phyloP scores from a whole-genome alignment of 108 stramenopile species.

The Pseudonitzschia multiseries region DNA sequence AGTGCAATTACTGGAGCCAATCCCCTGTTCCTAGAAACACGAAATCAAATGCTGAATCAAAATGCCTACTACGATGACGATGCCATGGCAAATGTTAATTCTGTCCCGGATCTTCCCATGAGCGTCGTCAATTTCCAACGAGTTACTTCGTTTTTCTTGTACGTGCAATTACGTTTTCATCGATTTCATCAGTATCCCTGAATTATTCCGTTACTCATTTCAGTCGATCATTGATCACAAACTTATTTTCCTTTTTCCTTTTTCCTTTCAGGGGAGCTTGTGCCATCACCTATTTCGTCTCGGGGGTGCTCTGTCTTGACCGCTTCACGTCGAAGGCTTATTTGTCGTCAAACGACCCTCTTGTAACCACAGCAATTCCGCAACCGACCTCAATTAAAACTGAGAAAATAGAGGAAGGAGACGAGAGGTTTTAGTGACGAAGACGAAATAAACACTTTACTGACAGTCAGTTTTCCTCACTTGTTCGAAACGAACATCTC shows the following conservation, averaged over 20 bases:
- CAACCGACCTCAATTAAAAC: not conserved
- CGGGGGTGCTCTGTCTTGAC: slow-evolving; percentile 74
- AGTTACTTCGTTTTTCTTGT: slow-evolving; percentile 74
- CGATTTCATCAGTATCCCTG: too few relatives aligned
- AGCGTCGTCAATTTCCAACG: slow-evolving; percentile 77
- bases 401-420: not conserved
- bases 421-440: not conserved
- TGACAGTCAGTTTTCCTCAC: too few relatives aligned
- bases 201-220: not conserved
- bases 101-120: slow-evolving; percentile 43
- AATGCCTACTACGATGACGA: slow-evolving; percentile 22
- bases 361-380: slow-evolving; percentile 57
- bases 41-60: slow-evolving; percentile 2
- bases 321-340: slow-evolving; percentile 76
- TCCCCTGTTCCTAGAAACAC: slow-evolving; percentile 40
- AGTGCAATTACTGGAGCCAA: slow-evolving; percentile 55
- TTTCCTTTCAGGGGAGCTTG: slow-evolving; percentile 49
- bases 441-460: too few relatives aligned
- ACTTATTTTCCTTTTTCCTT: slow-evolving; percentile 9
- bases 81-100: not conserved
- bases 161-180: slow-evolving; percentile 29
- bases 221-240: not conserved
- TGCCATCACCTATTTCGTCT: slow-evolving; percentile 65
- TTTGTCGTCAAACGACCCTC: slow-evolving; percentile 67
- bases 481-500: too few relatives aligned